Evolutionary conservation across 2,329 filamentous ascomycete genomes (phyloP), one percentile per base, ranked within the genome.

Genomic region (Alternaria triticina): DNA sequence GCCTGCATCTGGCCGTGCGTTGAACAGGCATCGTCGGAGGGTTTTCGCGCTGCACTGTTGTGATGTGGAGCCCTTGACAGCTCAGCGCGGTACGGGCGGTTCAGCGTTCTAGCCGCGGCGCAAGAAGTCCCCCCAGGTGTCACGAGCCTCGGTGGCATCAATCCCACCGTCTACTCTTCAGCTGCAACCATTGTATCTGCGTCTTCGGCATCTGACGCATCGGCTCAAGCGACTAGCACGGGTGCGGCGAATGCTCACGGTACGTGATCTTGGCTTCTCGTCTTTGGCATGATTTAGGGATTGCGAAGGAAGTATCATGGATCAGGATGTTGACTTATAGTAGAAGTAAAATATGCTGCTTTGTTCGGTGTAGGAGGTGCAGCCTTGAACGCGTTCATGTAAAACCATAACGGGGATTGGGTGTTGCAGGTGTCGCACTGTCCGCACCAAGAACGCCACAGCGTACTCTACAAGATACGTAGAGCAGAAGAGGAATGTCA

Each of bases 21-120:
- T 30, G 54, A 57, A 47, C 54, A 62, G 59, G 46, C 59, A 62
- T 62, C 40, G 59, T 54, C 23, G 54, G 46, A 49, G 54, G 59
- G 59, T 40, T 57, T 54, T 62, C 40, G 47, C 30, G 11, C 43
- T 55, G 58, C 23, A 52, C 55, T 57, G 45, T 57, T 15, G 55
- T 57, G 45, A 50, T 23, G 55, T 57, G 44, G n/a, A 49, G 57
- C 45, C 5, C 46, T 10, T 27, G 57, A 23, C 23, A 22, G 28
- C 11, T 57, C 49, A 57, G 55, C 55, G 55, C 55, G 3, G 55
- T 11, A 10, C 11, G 40, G 20, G 13, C 17, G 46, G 20, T 40
- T 40, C 33, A n/a, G 33, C 33, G 33, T n/a, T 40, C 33, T 40
- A 10, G 33, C 33, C 2, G 15, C 33, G 4, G 4, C 33, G 33